Evolutionary conservation across 78 protist genomes (phyloP).

Genomic region (slime mould (Dictyostelium discoideum)): DNA sequence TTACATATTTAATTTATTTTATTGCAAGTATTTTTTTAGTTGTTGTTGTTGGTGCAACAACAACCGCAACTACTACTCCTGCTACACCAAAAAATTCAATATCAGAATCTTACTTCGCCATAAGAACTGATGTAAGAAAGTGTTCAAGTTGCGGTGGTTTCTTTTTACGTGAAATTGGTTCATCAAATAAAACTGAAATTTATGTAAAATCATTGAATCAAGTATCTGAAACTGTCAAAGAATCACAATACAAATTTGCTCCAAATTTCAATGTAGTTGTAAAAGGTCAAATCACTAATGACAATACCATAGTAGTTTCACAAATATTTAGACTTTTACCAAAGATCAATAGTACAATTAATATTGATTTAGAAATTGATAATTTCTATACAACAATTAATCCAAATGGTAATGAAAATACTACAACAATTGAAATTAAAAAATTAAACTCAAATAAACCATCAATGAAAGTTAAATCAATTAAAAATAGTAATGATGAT

Average conservation of each 20-base stretch:
- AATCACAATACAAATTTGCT: neutral
- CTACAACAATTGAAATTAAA: neutral
- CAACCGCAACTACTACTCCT: too few relatives aligned
- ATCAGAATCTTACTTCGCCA: neutral
- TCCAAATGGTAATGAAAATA: neutral
- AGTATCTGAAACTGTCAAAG: neutral
- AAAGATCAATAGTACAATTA: neutral
- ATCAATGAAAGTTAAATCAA: neutral
- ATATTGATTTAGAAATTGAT: neutral
- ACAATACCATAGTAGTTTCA: neutral
- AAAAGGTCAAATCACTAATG: neutral
- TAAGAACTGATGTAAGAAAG: constrained; percentile 8
- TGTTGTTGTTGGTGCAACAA: too few relatives aligned
- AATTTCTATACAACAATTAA: neutral
- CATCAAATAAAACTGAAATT: neutral
- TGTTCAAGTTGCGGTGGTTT: constrained; percentile 26
- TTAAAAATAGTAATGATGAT: neutral
- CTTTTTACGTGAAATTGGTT: neutral
- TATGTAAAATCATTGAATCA: neutral
- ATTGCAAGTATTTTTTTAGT: too few relatives aligned
- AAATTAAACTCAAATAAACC: neutral
- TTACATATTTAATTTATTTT: too few relatives aligned
- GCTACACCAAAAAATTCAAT: too few relatives aligned
- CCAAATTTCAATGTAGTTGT: neutral
- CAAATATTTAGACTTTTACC: neutral